Evolutionary conservation across 257 asterid genomes (phyloP).

Genomic region (Ocimum tenuiflorum): DNA sequence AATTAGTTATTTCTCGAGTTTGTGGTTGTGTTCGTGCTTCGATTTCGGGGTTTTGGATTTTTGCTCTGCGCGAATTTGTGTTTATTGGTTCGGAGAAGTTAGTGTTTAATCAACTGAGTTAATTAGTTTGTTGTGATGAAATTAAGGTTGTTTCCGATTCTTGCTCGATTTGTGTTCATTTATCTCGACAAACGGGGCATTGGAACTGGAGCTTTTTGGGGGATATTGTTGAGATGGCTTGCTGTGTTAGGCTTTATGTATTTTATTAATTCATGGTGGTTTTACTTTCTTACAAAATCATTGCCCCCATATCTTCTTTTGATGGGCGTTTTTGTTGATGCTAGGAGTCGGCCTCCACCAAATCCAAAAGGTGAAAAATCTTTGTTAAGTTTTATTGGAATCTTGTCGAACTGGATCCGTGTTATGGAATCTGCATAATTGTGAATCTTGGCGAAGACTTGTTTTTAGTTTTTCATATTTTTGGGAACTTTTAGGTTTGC

Average conservation of each 20-base stretch:
- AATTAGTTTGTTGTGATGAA: not conserved
- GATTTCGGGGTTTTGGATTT: too few species aligned
- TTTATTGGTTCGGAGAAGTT: not conserved
- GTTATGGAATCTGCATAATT: not conserved
- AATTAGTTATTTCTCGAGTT: not conserved
- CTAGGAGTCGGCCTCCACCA: not conserved
- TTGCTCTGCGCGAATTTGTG: not conserved
- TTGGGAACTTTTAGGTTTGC: not conserved
- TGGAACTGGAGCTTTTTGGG: conserved; percentile 2
- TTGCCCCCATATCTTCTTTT: not conserved
- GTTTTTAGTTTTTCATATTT: not conserved
- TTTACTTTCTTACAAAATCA: not conserved
- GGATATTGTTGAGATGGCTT: not conserved
- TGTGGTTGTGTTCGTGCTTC: not conserved
- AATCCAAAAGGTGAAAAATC: not conserved
- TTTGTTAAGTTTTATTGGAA: not conserved
- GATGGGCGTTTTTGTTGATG: not conserved
- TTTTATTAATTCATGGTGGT: not conserved
- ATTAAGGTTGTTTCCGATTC: too few species aligned
- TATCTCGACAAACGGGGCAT: not conserved
- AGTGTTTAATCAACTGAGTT: not conserved
- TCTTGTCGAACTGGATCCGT: conserved; percentile 1
- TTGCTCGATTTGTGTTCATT: not conserved
- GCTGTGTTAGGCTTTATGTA: not conserved
- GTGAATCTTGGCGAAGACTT: not conserved